Evolutionary conservation across 208 protist species (phyloP).

Genomic region (Trypanosoma caninum): DNA sequence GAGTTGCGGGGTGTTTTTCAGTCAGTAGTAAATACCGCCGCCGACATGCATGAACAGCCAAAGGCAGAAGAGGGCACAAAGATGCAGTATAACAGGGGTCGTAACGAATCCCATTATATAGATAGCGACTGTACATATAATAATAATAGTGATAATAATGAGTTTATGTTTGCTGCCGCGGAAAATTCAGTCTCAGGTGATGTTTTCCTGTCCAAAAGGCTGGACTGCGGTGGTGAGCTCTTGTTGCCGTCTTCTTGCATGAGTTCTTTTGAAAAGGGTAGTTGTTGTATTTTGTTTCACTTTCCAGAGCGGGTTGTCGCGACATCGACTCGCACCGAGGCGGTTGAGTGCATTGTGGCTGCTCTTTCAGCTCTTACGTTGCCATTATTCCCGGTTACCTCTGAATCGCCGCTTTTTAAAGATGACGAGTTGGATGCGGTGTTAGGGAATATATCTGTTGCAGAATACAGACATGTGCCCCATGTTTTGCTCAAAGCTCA

Average conservation of each 20-base stretch:
- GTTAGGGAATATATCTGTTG: slow-evolving; percentile 22
- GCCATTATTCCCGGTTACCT: slow-evolving; percentile 17
- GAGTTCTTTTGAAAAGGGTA: slow-evolving; percentile 31
- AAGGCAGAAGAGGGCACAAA: background rate
- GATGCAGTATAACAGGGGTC: background rate
- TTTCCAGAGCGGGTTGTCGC: slow-evolving; percentile 50
- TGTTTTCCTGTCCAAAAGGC: slow-evolving; percentile 47
- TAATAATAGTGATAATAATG: background rate
- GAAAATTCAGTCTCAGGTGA: slow-evolving; percentile 18
- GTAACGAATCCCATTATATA: background rate
- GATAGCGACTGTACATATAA: background rate
- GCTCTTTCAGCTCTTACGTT: slow-evolving; percentile 62
- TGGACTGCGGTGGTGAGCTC: slow-evolving; percentile 62
- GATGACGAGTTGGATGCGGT: background rate
- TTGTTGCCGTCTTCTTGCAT: slow-evolving; percentile 65
- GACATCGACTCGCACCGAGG: slow-evolving; percentile 43
- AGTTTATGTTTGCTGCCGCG: slow-evolving; percentile 1
- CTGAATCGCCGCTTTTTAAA: background rate
- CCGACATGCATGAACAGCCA: background rate
- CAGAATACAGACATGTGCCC: slow-evolving; percentile 47
- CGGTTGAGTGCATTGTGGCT: slow-evolving; percentile 65
- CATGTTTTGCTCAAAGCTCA: slow-evolving; percentile 34
- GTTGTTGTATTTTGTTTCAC: slow-evolving; percentile 62
- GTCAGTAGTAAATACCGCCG: background rate
- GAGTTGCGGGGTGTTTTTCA: slow-evolving; percentile 21